phyloP scores from a whole-genome alignment of 2,329 filamentous ascomycete species.

The Sporothrix pseudoabietina region DNA sequence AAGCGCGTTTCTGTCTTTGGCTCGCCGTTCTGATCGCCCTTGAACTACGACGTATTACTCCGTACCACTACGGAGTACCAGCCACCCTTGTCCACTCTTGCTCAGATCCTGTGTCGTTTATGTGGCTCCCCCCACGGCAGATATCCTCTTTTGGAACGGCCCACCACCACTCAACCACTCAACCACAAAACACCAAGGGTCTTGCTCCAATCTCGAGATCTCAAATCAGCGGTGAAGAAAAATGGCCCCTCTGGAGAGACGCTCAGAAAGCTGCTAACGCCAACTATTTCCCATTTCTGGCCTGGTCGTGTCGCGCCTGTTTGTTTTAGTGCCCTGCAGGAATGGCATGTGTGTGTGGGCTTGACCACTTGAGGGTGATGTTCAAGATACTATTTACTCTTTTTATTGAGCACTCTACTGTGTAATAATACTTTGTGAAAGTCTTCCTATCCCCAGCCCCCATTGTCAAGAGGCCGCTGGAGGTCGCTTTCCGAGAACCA shows the following conservation, averaged over 20 bases:
- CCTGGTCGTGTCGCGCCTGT: constrained; percentile 10
- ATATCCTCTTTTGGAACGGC: constrained; percentile 21
- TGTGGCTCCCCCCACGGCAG: constrained; percentile 1
- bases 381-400: neutral
- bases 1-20: neutral
- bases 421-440: neutral
- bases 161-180: neutral
- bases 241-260: neutral
- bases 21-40: neutral
- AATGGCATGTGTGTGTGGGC: constrained; percentile 24
- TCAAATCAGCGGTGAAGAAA: constrained; percentile 28
- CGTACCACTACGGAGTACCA: neutral
- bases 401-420: too few relatives aligned
- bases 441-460: neutral
- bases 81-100: neutral
- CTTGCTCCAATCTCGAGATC: neutral
- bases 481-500: neutral
- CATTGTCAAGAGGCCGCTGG: neutral
- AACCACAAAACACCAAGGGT: neutral
- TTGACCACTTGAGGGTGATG: neutral
- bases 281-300: constrained; percentile 22
- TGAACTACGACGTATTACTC: too few relatives aligned
- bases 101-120: neutral
- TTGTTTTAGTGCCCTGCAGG: constrained; percentile 12
- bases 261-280: constrained; percentile 10